Conservation (phyloP, 2,329 filamentous ascomycete genomes). For the Ploettnerulaceae sp. region DNA sequence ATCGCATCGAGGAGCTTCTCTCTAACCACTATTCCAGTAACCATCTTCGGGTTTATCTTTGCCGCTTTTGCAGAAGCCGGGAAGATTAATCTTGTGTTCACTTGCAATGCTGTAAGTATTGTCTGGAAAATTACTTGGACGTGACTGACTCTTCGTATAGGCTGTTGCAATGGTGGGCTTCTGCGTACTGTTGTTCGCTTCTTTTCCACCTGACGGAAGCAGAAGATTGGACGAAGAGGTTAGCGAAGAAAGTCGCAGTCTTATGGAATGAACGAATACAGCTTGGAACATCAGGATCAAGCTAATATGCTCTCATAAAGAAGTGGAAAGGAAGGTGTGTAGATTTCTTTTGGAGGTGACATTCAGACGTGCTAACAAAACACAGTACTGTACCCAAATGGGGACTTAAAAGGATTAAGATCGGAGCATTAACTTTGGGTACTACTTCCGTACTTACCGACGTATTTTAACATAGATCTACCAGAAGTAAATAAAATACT, state of each 20-base stretch:
- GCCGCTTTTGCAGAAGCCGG: conserved; percentile 56
- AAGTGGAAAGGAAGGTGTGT: neutral
- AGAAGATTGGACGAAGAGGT: conserved; percentile 7
- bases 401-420: no score
- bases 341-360: neutral
- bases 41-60: conserved; percentile 64
- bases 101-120: conserved; percentile 57
- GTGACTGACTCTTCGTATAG: no score
- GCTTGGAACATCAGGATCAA: neutral
- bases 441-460: no score
- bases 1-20: neutral
- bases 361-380: no score
- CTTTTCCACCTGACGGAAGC: conserved; percentile 42
- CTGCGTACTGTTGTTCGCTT: conserved; percentile 40
- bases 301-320: neutral
- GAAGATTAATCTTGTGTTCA: conserved; percentile 58
- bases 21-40: conserved; percentile 38
- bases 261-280: neutral
- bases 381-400: no score
- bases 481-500: no score
- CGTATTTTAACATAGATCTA: no score
- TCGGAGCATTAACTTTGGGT: no score
- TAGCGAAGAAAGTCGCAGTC: neutral
- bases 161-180: conserved; percentile 51
- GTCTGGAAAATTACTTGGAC: no score